Conservation (phyloP, 108 stramenopile genomes). For the Nitzschia sp. region DNA sequence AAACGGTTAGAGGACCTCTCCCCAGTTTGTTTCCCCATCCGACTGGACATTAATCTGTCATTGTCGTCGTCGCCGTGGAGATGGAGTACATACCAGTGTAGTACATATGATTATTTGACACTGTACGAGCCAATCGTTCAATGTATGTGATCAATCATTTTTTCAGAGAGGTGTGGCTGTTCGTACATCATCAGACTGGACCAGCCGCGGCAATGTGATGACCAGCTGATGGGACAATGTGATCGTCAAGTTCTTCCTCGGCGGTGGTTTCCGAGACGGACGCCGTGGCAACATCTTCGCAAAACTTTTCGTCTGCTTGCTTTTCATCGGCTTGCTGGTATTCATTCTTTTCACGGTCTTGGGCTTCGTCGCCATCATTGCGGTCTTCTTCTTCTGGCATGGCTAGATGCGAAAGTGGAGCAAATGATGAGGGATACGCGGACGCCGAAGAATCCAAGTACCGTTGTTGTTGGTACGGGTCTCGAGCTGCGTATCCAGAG, state of each 20-base stretch:
- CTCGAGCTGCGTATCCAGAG: not conserved
- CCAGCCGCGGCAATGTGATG: too few relatives aligned
- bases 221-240: too few relatives aligned
- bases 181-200: not conserved
- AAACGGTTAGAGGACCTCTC: too few relatives aligned
- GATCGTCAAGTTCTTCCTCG: not conserved
- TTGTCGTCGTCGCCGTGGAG: too few relatives aligned
- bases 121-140: slow-evolving; percentile 5
- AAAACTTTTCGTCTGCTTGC: not conserved
- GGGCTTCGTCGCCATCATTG: not conserved
- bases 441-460: not conserved
- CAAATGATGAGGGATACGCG: not conserved
- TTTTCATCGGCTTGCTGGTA: not conserved
- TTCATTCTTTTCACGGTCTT: not conserved
- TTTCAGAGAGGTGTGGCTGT: not conserved
- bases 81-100: too few relatives aligned
- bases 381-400: slow-evolving; percentile 1
- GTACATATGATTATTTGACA: too few relatives aligned
- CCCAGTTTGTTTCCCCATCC: too few relatives aligned
- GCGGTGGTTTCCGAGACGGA: slow-evolving; percentile 15
- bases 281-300: slow-evolving; percentile 11
- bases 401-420: not conserved
- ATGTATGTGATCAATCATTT: not conserved
- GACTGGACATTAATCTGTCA: too few relatives aligned
- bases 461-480: not conserved